phyloP scores from a whole-genome alignment of 108 stramenopile genomes.

The Asterionellopsis glacialis region DNA sequence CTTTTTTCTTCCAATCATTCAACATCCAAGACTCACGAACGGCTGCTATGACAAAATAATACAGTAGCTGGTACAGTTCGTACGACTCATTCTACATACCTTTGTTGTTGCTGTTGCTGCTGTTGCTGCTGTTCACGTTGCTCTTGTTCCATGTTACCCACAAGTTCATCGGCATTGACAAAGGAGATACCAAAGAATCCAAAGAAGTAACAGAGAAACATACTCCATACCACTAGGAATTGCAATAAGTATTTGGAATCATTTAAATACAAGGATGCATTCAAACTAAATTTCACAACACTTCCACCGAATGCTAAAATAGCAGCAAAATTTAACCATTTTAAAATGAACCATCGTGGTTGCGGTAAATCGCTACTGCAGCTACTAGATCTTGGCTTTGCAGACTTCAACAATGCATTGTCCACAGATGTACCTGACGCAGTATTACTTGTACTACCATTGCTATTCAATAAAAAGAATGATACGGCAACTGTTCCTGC shows the following conservation, averaged over 20 bases:
- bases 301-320: slow-evolving; percentile 45
- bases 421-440: slow-evolving; percentile 5
- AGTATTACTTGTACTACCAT: slow-evolving; percentile 9
- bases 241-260: slow-evolving; percentile 50
- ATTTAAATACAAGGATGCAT: slow-evolving; percentile 58
- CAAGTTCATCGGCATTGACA: slow-evolving; percentile 27
- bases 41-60: not conserved
- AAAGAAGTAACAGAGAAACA: slow-evolving; percentile 90
- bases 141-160: slow-evolving; percentile 11
- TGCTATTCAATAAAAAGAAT: slow-evolving; percentile 53
- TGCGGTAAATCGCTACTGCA: slow-evolving; percentile 28
- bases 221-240: slow-evolving; percentile 70
- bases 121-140: slow-evolving; percentile 13
- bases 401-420: slow-evolving; percentile 1
- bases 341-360: slow-evolving; percentile 79
- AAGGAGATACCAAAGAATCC: slow-evolving; percentile 96
- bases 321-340: slow-evolving; percentile 57
- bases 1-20: too few relatives aligned
- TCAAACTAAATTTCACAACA: slow-evolving; percentile 53
- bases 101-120: slow-evolving; percentile 23
- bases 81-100: slow-evolving; percentile 22
- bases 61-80: slow-evolving; percentile 8
- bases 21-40: too few relatives aligned
- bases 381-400: slow-evolving; percentile 8
- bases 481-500: slow-evolving; percentile 51